Evolutionary conservation across 2,329 filamentous ascomycete genomes (phyloP), one percentile per base, ranked within the genome.

Genomic region (Alternaria brassicae): DNA sequence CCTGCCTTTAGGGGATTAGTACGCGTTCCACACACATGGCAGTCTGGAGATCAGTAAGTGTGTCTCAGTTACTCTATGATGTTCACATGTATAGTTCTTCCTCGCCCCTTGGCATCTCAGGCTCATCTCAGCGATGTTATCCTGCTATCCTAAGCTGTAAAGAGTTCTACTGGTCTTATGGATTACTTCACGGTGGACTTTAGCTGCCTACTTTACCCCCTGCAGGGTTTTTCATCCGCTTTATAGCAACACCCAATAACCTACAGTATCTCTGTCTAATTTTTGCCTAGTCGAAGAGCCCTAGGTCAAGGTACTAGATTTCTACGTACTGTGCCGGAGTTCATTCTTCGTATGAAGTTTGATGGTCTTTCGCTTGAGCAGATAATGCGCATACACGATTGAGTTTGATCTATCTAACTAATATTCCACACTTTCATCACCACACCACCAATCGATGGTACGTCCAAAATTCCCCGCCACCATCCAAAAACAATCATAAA

Each of bases 361-460:
- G 13, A 7, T 2, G 2, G 1, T 19, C n/a, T 9, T 37, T 37
- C n/a, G n/a, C 7, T 19, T 19, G 34, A 37, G 47, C 21, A 6
- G 25, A 50, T 30, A 3, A 54, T 56, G 28, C 55, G 36, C 13
- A 50, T 62, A 45, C 62, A 62, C 55, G n/a, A 60, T 59, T 62
- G 56, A 59, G 23, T 47, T 41, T 28, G 36, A 23, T 40, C 50
- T 51, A 13, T 30, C 50, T 64, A 59, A 21, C 52, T 59, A 55
- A 42, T 17, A 56, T 25, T n/a, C 48, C n/a, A 17, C 1, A 0
- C 27, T 17, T 23, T 2, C 30, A 52, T 42, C 25, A 23, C 21
- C 17, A 10, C 13, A 10, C 28, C 28, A 45, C 19, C 30, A 27
- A 34, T 19, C 19, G 17, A n/a, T 23, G 37, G 37, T 25, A 3